phyloP scores from a whole-genome alignment of 202 grass and related monocot species.

The Panicum hallii region DNA sequence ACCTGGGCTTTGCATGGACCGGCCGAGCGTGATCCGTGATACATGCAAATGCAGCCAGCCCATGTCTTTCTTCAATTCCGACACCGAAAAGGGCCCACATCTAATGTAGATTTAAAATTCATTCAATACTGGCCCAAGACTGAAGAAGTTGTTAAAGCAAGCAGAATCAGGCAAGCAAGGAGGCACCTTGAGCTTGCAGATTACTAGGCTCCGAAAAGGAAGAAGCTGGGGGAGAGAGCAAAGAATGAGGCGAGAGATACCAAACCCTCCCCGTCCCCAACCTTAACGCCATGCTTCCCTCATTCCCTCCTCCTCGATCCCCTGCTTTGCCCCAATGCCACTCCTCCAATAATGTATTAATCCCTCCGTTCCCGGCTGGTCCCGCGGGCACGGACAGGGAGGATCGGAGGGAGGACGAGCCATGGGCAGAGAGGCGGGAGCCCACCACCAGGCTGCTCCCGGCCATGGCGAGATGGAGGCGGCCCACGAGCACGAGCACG shows the following conservation, averaged over 20 bases:
- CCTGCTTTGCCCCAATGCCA: slow-evolving; percentile 37
- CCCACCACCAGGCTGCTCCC: background rate
- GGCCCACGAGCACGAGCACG: background rate
- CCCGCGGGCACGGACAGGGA: background rate
- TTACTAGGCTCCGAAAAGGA: slow-evolving; percentile 1
- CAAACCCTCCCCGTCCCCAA: slow-evolving; percentile 52
- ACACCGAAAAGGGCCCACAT: background rate
- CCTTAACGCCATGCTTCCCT: background rate
- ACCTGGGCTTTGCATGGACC: too few species aligned
- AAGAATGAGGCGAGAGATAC: slow-evolving; percentile 66
- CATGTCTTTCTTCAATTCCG: background rate
- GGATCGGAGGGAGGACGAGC: background rate
- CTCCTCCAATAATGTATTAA: slow-evolving; percentile 23
- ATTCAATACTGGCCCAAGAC: background rate
- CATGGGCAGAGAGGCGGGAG: background rate
- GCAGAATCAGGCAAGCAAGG: background rate
- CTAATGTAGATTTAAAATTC: background rate
- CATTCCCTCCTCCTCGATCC: background rate
- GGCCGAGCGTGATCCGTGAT: too few species aligned
- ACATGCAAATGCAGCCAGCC: background rate
- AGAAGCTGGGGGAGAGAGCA: slow-evolving; percentile 55
- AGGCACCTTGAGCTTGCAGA: slow-evolving; percentile 44
- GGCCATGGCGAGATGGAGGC: background rate
- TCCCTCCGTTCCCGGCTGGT: background rate
- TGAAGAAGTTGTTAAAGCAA: background rate